phyloP scores from a whole-genome alignment of 2,329 filamentous ascomycete species.

The Aaosphaeria arxii region DNA sequence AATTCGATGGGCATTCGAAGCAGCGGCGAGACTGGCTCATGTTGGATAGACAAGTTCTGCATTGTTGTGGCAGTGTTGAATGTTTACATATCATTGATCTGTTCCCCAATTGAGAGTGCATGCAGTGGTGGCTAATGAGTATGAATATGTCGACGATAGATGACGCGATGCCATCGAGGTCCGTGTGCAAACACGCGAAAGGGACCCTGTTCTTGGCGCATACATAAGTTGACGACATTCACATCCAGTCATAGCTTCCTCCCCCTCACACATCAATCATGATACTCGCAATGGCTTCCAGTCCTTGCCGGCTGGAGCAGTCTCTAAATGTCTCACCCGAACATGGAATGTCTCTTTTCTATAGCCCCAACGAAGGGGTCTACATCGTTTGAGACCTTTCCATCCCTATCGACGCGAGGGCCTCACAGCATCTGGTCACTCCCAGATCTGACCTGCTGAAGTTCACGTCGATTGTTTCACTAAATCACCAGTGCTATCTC shows the following conservation, averaged over 20 bases:
- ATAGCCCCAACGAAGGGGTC: conserved; percentile 58
- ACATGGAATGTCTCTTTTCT: conserved; percentile 26
- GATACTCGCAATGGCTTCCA: conserved; percentile 19
- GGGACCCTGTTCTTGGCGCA: no score
- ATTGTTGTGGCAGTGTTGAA: no score
- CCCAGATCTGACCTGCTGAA: conserved; percentile 7
- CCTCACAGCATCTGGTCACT: conserved; percentile 11
- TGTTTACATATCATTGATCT: no score
- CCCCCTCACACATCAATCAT: conserved; percentile 22
- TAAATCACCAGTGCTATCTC: neutral
- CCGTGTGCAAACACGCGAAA: no score
- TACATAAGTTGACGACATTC: no score
- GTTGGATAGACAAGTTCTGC: no score
- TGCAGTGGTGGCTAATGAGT: no score
- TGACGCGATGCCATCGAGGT: no score
- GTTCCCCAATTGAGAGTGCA: no score
- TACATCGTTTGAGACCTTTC: conserved; percentile 39
- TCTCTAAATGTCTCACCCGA: conserved; percentile 15
- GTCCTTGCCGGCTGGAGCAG: conserved; percentile 23
- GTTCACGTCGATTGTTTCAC: conserved; percentile 21
- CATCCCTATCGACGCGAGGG: conserved; percentile 25
- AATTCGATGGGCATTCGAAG: conserved; percentile 43
- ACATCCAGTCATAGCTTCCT: conserved; percentile 15
- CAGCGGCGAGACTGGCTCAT: conserved; percentile 23
- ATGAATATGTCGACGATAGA: no score